Conservation (phyloP, 805 yeast species). For the Tetrapisispora namnaoensis region DNA sequence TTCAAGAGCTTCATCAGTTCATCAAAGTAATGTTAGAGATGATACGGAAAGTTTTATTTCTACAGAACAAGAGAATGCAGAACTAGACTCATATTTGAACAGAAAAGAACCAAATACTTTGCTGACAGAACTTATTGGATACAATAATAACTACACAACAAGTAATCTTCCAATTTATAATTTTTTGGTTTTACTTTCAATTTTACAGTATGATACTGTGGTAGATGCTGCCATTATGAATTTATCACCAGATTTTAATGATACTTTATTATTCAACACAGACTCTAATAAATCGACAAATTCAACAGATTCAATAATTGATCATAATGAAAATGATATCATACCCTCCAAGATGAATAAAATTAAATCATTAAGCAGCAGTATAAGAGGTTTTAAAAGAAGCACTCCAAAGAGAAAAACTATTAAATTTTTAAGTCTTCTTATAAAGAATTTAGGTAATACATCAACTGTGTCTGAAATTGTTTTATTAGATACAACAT, state of each 20-base stretch:
- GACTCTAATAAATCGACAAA: neutral
- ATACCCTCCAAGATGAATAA: neutral
- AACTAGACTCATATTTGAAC: neutral
- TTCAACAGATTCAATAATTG: neutral
- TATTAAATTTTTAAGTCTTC: slow-evolving; percentile 12
- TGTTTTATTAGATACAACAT: slow-evolving; percentile 12
- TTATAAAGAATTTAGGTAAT: slow-evolving; percentile 15
- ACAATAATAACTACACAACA: neutral
- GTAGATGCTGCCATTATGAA: neutral
- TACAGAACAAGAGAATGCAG: neutral
- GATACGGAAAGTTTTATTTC: neutral
- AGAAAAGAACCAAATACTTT: neutral
- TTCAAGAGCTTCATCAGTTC: neutral
- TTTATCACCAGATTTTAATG: neutral
- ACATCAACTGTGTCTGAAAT: slow-evolving; percentile 10
- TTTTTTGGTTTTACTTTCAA: neutral
- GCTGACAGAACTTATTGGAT: neutral
- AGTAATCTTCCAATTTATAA: neutral
- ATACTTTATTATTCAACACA: neutral
- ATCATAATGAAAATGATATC: neutral
- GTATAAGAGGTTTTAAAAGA: slow-evolving; percentile 17
- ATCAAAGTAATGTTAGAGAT: neutral
- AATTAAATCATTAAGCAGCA: slow-evolving; percentile 7
- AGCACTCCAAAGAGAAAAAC: slow-evolving; percentile 5
- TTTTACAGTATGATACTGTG: neutral